Conservation (phyloP, 805 yeast species). For the Metschnikowia kofuensis region DNA sequence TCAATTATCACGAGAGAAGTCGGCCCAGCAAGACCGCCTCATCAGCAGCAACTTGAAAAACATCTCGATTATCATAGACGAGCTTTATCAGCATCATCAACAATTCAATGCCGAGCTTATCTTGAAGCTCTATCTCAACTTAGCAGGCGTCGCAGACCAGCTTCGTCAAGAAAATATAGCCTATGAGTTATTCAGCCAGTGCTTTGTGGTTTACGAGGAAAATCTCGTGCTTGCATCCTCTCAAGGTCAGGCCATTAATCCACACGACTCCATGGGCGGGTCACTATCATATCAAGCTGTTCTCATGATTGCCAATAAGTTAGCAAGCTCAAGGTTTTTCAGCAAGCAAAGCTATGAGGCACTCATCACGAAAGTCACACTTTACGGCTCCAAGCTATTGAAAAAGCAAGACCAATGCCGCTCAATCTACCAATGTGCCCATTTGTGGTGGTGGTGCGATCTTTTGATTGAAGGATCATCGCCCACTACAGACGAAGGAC, state of each 20-base stretch:
- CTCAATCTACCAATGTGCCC: conserved; percentile 82
- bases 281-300: conserved; percentile 49
- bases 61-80: conserved; percentile 65
- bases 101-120: conserved; percentile 31
- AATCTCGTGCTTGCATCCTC: conserved; percentile 29
- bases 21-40: conserved; percentile 24
- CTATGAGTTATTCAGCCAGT: conserved; percentile 85
- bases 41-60: conserved; percentile 66
- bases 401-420: conserved; percentile 95
- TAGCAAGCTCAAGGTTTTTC: conserved; percentile 43
- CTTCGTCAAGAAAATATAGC: conserved; percentile 65
- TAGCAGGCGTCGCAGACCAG: conserved; percentile 81
- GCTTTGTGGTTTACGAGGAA: conserved; percentile 81
- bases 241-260: conserved; percentile 20
- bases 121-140: conserved; percentile 55
- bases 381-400: conserved; percentile 82
- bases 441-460: conserved; percentile 91
- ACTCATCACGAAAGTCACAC: conserved; percentile 77
- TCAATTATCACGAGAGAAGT: conserved; percentile 24
- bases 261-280: conserved; percentile 43
- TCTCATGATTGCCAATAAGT: conserved; percentile 43
- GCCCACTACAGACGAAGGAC: conserved; percentile 30
- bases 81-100: conserved; percentile 47
- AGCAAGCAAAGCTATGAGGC: conserved; percentile 72
- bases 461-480: conserved; percentile 30